Evolutionary conservation across 2,329 filamentous ascomycete species (phyloP), one percentile per base, ranked within the genome.

Genomic region (Aspergillus sp.): DNA sequence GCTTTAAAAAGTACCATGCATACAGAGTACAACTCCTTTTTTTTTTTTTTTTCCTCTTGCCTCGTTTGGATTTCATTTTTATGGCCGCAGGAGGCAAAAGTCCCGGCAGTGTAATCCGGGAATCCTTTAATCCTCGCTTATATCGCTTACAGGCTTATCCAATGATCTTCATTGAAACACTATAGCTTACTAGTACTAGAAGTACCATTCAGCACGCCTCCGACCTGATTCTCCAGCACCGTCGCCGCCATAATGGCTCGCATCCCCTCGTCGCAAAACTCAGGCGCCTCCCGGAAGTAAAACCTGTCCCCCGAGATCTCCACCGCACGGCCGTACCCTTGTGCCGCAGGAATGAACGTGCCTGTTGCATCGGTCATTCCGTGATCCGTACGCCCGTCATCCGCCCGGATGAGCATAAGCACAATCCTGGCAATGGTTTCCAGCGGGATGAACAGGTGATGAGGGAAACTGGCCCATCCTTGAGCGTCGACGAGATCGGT

Each of bases 381-480:
- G 10, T 22, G 7, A 13, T 41, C 7, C 17, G 15, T 15, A 13
- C 19, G 4, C 20, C 38, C 17, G 5, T 51, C 49, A 12, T 15
- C 12, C 2, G 50, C 45, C 13, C 44, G 47, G 1, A 55, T 13
- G 4, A 50, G 3, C 10, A 47, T 43, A 12, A 47, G 42, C 13
- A 53, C 39, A 7, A 49, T 43, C 5, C 33, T 33, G 2, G 39
- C 25, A 6, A 57, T 50, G 9, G 33, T 30, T 7, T 52, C 46
- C 3, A 51, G 19, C 3, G 53, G 38, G 13, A 53, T 52, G 7
- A 48, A 42, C n/a, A 48, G 17, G 10, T 55, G 35, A 5, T 12
- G 17, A 2, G 64, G 64, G 23, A 70, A 71, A 2, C 49, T 54
- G 27, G 55, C 53, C 65, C 68, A 70, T 19, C 61, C 65, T 4